phyloP scores from a whole-genome alignment of 1,284 basidiomycete species.

The Fistulina hepatica region DNA sequence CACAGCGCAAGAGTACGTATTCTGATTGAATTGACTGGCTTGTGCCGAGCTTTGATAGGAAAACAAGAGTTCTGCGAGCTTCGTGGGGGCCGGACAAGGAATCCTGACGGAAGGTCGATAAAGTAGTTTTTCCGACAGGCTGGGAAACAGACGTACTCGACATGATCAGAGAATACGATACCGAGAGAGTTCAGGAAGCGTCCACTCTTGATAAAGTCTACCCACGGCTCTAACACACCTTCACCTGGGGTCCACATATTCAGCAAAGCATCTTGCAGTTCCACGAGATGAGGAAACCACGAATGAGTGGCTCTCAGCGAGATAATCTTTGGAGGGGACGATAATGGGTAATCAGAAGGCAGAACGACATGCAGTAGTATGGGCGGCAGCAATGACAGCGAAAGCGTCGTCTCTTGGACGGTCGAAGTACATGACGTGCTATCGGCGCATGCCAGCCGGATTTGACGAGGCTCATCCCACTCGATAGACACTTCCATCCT shows the following conservation, averaged over 20 bases:
- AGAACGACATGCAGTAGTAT: conserved; percentile 46
- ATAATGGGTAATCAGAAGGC: conserved; percentile 46
- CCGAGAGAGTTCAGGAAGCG: conserved; percentile 40
- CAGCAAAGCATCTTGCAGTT: conserved; percentile 31
- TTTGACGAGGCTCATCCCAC: conserved; percentile 30
- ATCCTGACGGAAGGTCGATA: conserved; percentile 8
- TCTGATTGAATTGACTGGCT: conserved; percentile 43
- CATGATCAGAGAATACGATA: conserved; percentile 37
- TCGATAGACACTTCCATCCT: conserved; percentile 57
- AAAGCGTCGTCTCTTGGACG: conserved; percentile 16
- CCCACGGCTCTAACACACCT: conserved; percentile 54
- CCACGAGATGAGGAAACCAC: conserved; percentile 40
- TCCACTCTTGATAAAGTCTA: conserved; percentile 56
- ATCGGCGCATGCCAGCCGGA: conserved; percentile 25
- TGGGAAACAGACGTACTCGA: neutral
- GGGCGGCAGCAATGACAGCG: conserved; percentile 44
- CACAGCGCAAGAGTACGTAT: conserved; percentile 55
- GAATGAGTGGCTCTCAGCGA: conserved; percentile 45
- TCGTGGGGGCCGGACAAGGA: conserved; percentile 25
- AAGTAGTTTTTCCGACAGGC: conserved; percentile 3
- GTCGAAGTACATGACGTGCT: conserved; percentile 5
- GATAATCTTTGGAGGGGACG: conserved; percentile 39
- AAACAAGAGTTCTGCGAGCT: conserved; percentile 22
- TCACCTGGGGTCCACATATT: conserved; percentile 52
- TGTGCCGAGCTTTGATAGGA: conserved; percentile 37